Evolutionary conservation across 2,329 filamentous ascomycete species (phyloP).

Genomic region (Xylaria arbuscula): DNA sequence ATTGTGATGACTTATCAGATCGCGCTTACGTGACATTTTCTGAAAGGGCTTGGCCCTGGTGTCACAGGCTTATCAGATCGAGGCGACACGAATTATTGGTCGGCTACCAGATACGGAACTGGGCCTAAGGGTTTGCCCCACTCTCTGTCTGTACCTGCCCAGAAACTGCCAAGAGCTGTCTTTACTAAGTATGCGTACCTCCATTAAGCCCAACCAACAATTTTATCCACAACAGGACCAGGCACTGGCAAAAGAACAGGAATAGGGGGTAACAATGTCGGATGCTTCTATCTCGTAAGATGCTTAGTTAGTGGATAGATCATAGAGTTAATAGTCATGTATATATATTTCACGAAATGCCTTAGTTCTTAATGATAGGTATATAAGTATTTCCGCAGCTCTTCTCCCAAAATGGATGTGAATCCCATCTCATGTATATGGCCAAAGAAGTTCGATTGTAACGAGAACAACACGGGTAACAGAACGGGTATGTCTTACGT

Average conservation of each 20-base stretch:
- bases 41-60: neutral
- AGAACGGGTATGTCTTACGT: neutral
- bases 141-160: neutral
- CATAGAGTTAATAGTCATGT: too few relatives aligned
- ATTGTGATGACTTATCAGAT: constrained; percentile 32
- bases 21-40: constrained; percentile 13
- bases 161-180: neutral
- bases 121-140: neutral
- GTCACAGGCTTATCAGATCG: constrained; percentile 37
- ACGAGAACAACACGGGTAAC: constrained; percentile 25
- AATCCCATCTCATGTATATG: constrained; percentile 24
- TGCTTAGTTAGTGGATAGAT: too few relatives aligned
- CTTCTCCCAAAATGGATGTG: constrained; percentile 12
- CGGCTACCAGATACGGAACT: neutral
- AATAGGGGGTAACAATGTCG: too few relatives aligned
- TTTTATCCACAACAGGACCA: too few relatives aligned
- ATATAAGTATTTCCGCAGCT: too few relatives aligned
- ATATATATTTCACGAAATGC: neutral
- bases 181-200: neutral
- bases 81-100: constrained; percentile 21
- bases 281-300: too few relatives aligned
- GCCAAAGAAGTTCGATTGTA: neutral
- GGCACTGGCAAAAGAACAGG: too few relatives aligned
- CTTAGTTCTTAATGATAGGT: neutral
- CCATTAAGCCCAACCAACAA: neutral